Evolutionary conservation across 805 yeast species (phyloP).

Genomic region (Candida mattraensis): DNA sequence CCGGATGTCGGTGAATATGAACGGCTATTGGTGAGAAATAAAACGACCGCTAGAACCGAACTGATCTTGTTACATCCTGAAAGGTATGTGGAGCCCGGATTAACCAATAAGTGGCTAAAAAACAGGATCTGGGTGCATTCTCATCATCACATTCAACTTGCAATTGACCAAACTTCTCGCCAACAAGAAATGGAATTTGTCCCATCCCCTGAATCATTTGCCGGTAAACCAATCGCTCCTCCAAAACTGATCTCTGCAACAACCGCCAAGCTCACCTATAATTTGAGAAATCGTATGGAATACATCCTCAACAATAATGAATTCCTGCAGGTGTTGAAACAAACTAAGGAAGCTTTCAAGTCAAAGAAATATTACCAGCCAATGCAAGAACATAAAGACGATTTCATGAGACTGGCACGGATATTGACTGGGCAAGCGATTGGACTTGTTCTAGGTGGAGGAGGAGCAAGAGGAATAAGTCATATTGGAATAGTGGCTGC

Average conservation of each 20-base stretch:
- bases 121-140: conserved; percentile 87
- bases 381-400: conserved; percentile 69
- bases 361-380: conserved; percentile 32
- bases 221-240: conserved; percentile 4
- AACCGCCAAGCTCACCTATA: conserved; percentile 27
- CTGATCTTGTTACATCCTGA: conserved; percentile 83
- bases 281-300: conserved; percentile 30
- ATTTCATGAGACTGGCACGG: conserved; percentile 86
- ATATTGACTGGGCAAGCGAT: conserved; percentile 89
- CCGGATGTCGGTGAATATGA: conserved; percentile 87
- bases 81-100: conserved; percentile 77
- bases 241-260: conserved; percentile 21
- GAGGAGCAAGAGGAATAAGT: conserved; percentile 94
- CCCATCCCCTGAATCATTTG: conserved; percentile 5
- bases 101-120: conserved; percentile 82
- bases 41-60: conserved; percentile 86
- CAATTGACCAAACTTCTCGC: conserved; percentile 14
- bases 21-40: conserved; percentile 65
- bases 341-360: conserved; percentile 25
- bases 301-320: conserved; percentile 29
- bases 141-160: conserved; percentile 88
- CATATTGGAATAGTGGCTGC: conserved; percentile 93
- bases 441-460: conserved; percentile 94
- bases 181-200: conserved; percentile 20
- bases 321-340: conserved; percentile 29